phyloP scores from a whole-genome alignment of 1,139 yeast genomes.

The Saccharomycopsis phalli region DNA sequence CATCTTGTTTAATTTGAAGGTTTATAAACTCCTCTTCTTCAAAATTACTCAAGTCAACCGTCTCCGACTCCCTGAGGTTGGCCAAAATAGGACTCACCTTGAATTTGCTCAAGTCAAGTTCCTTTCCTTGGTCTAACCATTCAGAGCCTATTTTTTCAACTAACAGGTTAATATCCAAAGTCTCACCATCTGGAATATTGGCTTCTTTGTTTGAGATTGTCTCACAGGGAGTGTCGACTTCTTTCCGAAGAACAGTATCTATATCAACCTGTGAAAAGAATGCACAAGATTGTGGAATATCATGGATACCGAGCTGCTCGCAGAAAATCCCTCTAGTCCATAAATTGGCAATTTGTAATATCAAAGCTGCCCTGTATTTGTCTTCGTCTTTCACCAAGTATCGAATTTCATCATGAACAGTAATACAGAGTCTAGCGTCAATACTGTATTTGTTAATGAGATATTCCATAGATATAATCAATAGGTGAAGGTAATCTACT shows the following conservation, averaged over 20 bases:
- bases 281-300: slow-evolving; percentile 91
- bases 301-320: slow-evolving; percentile 82
- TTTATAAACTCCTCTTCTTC: slow-evolving; percentile 10
- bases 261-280: slow-evolving; percentile 92
- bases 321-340: slow-evolving; percentile 98
- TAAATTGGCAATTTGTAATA: slow-evolving; percentile 78
- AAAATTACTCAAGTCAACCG: not conserved
- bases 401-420: slow-evolving; percentile 94
- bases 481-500: slow-evolving; percentile 84
- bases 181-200: slow-evolving; percentile 73
- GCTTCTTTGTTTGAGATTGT: slow-evolving; percentile 71
- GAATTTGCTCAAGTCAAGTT: slow-evolving; percentile 7
- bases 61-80: not conserved
- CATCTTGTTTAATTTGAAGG: slow-evolving; percentile 16
- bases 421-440: slow-evolving; percentile 72
- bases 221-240: slow-evolving; percentile 68
- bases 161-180: slow-evolving; percentile 50
- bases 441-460: slow-evolving; percentile 54
- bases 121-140: slow-evolving; percentile 8
- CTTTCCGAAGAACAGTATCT: slow-evolving; percentile 81
- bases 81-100: slow-evolving; percentile 4
- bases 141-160: slow-evolving; percentile 28
- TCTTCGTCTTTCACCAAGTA: slow-evolving; percentile 70
- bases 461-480: slow-evolving; percentile 84
- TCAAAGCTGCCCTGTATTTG: slow-evolving; percentile 64